Percentiles rank a stretch among this genome's conserved stretches.
Conservation (phyloP, 495 filamentous ascomycete species). For the Aspergillus egyptiacus region DNA sequence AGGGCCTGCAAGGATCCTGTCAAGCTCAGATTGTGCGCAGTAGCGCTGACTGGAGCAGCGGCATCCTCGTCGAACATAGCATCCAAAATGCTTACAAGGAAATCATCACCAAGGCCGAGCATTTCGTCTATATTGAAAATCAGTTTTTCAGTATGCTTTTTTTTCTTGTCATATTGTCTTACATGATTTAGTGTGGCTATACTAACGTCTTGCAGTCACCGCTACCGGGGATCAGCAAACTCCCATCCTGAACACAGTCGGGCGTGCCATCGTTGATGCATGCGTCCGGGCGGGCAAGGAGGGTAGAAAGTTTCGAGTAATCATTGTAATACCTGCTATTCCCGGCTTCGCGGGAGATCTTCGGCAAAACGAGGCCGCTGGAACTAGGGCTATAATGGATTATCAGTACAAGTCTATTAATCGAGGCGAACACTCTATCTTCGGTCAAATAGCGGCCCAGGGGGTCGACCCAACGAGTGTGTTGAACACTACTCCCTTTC, state of each 20-base stretch:
- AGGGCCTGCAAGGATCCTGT: constrained; percentile 61
- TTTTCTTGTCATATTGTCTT: background rate
- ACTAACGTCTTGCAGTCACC: constrained; percentile 51
- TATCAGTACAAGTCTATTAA: constrained; percentile 97
- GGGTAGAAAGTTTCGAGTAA: constrained; percentile 82
- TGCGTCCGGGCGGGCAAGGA: constrained; percentile 76
- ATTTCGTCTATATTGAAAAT: constrained; percentile 96
- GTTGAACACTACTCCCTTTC: background rate
- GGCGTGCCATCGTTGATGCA: constrained; percentile 83
- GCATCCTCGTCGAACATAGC: constrained; percentile 79
- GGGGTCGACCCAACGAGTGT: constrained; percentile 66
- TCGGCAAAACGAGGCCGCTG: constrained; percentile 69
- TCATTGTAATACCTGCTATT: constrained; percentile 82
- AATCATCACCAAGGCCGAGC: constrained; percentile 74
- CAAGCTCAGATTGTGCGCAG: constrained; percentile 80
- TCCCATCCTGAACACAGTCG: constrained; percentile 83
- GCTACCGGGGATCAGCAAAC: constrained; percentile 82
- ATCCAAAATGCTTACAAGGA: constrained; percentile 92
- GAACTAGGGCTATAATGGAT: constrained; percentile 94
- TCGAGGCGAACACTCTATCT: constrained; percentile 86
- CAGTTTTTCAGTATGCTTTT: constrained; percentile 74
- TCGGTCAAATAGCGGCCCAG: constrained; percentile 65
- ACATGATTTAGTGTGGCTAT: constrained; percentile 2
- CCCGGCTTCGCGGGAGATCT: constrained; percentile 93
- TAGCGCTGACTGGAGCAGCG: constrained; percentile 92